Evolutionary conservation across 164 flowering plant species (phyloP), one percentile per base, ranked within the genome.

Genomic region (Aristolochia californica): DNA sequence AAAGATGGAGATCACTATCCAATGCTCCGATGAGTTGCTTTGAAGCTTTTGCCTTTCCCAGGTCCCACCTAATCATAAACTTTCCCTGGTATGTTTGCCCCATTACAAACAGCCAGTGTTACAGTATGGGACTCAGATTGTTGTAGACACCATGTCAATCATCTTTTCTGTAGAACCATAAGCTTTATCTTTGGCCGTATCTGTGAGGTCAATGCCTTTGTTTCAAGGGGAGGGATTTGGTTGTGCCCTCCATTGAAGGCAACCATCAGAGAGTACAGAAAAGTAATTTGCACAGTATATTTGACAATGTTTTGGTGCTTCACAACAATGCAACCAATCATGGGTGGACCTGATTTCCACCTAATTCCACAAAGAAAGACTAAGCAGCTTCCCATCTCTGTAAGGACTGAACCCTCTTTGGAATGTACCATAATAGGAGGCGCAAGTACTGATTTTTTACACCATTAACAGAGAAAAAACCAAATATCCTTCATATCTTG

Each of bases 221-320:
- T 44, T 22, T 58, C 52, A 47, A 25, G 20, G 20, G 48, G 49
- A 20, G 48, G 43, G 54, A 59, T 59, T n/a, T n/a, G n/a, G n/a
- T n/a, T n/a, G n/a, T n/a, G n/a, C n/a, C n/a, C n/a, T n/a, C n/a
- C n/a, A n/a, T n/a, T n/a, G n/a, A n/a, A n/a, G n/a, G n/a, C n/a
- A n/a, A n/a, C n/a, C n/a, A n/a, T n/a, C n/a, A n/a, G n/a, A n/a
- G n/a, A n/a, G n/a, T n/a, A n/a, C n/a, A n/a, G n/a, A n/a, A n/a
- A n/a, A n/a, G n/a, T n/a, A n/a, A n/a, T n/a, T n/a, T n/a, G n/a
- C n/a, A n/a, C n/a, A n/a, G n/a, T n/a, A n/a, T n/a, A n/a, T n/a
- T 48, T 59, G 40, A 20, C 45, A 43, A 20, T n/a, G 54, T 28
- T 59, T 48, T 53, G 54, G 62, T 59, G 60, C 60, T 34, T 48